These are phyloP conservation scores for Aspergillus saccharolyticus DNA, from an alignment of 495 filamentous ascomycete genomes.

Conservation along the genomic window DNA sequence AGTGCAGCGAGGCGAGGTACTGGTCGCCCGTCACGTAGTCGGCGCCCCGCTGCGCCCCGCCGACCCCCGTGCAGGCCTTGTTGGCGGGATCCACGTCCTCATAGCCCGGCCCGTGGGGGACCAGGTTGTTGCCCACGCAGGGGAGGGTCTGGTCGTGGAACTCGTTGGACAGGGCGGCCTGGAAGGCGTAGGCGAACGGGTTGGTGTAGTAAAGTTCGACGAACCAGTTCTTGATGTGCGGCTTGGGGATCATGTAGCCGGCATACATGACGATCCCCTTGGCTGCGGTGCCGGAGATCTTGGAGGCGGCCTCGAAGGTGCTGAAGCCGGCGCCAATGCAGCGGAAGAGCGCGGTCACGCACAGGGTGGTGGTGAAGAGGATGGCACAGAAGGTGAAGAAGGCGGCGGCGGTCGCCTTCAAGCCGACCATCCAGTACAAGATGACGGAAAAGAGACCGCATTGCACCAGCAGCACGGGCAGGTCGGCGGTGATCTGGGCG, in stretches of 20 bases:
- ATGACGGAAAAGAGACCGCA: constrained; percentile 61
- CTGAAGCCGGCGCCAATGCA: constrained; percentile 44
- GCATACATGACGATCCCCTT: constrained; percentile 51
- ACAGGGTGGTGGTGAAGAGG: constrained; percentile 35
- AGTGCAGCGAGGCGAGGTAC: constrained; percentile 47
- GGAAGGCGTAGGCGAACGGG: constrained; percentile 62
- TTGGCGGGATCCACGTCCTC: constrained; percentile 18
- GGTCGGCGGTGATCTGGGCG: constrained; percentile 64
- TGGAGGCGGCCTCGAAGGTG: constrained; percentile 51
- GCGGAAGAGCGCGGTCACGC: constrained; percentile 50
- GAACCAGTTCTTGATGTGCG: constrained; percentile 64
- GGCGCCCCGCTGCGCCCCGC: constrained; percentile 41
- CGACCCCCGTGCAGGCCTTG: constrained; percentile 51
- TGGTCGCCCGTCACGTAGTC: constrained; percentile 39
- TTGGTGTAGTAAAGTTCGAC: constrained; percentile 63
- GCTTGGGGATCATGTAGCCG: constrained; percentile 54
- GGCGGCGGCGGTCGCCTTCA: constrained; percentile 41
- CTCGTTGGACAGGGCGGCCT: constrained; percentile 58
- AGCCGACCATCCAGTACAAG: constrained; percentile 67
- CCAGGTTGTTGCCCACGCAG: constrained; percentile 43
- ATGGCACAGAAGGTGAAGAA: constrained; percentile 52
- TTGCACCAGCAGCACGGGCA: constrained; percentile 63
- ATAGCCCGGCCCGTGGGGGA: constrained; percentile 33
- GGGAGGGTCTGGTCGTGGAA: constrained; percentile 44
- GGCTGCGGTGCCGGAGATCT: constrained; percentile 43